Evolutionary conservation across 1,284 basidiomycete species (phyloP).

Genomic region (Cryptococcus neoformans): DNA sequence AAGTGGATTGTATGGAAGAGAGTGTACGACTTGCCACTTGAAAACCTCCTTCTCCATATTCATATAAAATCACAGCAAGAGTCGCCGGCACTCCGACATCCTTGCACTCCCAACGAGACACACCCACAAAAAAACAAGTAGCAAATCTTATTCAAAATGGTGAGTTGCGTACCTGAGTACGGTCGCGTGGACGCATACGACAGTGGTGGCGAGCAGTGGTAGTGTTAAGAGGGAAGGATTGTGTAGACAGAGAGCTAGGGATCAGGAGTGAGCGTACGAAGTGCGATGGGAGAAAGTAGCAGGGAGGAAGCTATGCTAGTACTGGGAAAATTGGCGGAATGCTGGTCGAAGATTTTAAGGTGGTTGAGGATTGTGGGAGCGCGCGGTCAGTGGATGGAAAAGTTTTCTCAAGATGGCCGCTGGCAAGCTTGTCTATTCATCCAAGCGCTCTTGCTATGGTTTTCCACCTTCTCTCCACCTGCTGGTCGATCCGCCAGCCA

Average conservation of each 20-base stretch:
- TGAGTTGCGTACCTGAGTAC: constrained; percentile 12
- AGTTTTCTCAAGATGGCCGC: background rate
- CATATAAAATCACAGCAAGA: constrained; percentile 10
- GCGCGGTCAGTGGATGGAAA: background rate
- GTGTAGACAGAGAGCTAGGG: no score
- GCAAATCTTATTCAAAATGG: constrained; percentile 17
- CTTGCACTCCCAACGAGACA: constrained; percentile 3
- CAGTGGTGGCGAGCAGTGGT: no score
- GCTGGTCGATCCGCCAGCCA: background rate
- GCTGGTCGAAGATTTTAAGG: background rate
- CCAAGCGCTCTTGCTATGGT: background rate
- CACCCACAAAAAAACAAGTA: constrained; percentile 6
- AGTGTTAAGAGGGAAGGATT: no score
- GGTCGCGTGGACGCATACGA: background rate
- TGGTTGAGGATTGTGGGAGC: background rate
- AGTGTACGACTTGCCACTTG: background rate
- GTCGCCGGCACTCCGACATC: constrained; percentile 12
- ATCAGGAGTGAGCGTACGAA: background rate
- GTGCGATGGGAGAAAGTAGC: no score
- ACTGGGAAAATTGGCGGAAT: background rate
- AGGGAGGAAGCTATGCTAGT: background rate
- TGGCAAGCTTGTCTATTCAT: background rate
- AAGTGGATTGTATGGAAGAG: background rate
- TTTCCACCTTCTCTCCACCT: background rate
- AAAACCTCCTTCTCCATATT: background rate